Evolutionary conservation across 2,329 filamentous ascomycete genomes (phyloP).

Genomic region (Colletotrichum kahawae): DNA sequence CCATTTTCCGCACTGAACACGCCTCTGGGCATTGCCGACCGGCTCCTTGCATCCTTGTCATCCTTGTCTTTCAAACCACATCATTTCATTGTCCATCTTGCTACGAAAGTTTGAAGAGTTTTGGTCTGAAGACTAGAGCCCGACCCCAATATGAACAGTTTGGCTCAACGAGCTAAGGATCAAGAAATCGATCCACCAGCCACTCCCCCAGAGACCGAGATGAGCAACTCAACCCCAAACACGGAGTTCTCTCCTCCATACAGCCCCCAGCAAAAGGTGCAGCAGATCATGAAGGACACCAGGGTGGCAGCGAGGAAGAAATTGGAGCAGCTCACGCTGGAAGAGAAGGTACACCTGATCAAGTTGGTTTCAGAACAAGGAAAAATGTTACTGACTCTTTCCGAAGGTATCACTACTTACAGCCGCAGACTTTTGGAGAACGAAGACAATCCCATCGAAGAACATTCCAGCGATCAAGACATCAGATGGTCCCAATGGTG

Average conservation of each 20-base stretch:
- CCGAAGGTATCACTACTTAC: constrained; percentile 61
- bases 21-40: not conserved
- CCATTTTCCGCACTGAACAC: not conserved
- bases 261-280: constrained; percentile 44
- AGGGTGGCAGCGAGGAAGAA: constrained; percentile 52
- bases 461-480: constrained; percentile 69
- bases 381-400: not conserved
- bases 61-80: not conserved
- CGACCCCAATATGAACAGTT: not conserved
- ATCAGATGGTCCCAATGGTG: constrained; percentile 74
- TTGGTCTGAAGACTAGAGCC: not conserved
- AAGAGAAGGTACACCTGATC: constrained; percentile 57
- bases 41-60: not conserved
- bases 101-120: not conserved
- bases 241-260: constrained; percentile 53
- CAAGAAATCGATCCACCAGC: constrained; percentile 34
- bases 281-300: constrained; percentile 37
- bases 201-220: constrained; percentile 21
- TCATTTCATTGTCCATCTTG: not conserved
- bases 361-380: not conserved
- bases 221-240: constrained; percentile 50
- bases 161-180: constrained; percentile 15
- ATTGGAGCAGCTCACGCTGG: constrained; percentile 55
- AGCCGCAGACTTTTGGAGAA: constrained; percentile 74
- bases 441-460: constrained; percentile 65